These are phyloP conservation scores for Apiospora saccharicola DNA, from an alignment of 2,329 filamentous ascomycete genomes.

Conservation along the genomic window DNA sequence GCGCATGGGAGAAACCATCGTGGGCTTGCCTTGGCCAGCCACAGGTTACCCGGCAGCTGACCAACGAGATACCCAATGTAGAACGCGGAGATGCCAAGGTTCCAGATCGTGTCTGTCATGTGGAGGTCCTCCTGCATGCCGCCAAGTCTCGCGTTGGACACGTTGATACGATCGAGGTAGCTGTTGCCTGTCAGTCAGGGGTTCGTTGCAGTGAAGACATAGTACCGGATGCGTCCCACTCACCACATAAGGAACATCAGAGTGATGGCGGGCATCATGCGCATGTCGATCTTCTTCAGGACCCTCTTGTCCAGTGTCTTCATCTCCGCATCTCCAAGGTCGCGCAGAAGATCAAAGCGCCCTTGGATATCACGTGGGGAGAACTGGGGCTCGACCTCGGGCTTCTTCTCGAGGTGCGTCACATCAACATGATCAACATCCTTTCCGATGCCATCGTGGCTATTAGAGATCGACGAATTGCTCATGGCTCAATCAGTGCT, in stretches of 20 bases:
- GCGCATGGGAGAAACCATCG: slow-evolving; percentile 46
- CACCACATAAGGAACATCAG: slow-evolving; percentile 41
- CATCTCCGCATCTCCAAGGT: slow-evolving; percentile 36
- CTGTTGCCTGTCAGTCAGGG: slow-evolving; percentile 38
- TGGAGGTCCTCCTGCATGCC: slow-evolving; percentile 44
- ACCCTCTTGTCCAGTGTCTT: slow-evolving; percentile 38
- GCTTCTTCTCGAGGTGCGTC: not conserved
- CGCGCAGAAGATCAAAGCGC: slow-evolving; percentile 34
- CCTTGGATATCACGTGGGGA: slow-evolving; percentile 34
- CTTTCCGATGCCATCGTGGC: not conserved
- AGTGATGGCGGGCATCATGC: slow-evolving; percentile 41
- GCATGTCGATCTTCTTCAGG: slow-evolving; percentile 42
- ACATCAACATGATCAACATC: not conserved
- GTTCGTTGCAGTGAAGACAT: not conserved
- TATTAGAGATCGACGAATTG: not conserved
- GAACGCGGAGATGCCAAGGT: slow-evolving; percentile 49
- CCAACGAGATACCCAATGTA: slow-evolving; percentile 54
- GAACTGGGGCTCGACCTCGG: not conserved
- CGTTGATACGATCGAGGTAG: slow-evolving; percentile 59
- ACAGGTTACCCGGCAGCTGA: slow-evolving; percentile 53
- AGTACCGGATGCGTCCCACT: not conserved
- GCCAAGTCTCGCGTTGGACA: slow-evolving; percentile 50
- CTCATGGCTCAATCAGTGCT: not conserved
- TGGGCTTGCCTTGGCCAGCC: slow-evolving; percentile 48
- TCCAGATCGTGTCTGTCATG: slow-evolving; percentile 46